Evolutionary conservation across 768 basidiomycete genomes (phyloP).

Genomic region (Collybia mongolica): DNA sequence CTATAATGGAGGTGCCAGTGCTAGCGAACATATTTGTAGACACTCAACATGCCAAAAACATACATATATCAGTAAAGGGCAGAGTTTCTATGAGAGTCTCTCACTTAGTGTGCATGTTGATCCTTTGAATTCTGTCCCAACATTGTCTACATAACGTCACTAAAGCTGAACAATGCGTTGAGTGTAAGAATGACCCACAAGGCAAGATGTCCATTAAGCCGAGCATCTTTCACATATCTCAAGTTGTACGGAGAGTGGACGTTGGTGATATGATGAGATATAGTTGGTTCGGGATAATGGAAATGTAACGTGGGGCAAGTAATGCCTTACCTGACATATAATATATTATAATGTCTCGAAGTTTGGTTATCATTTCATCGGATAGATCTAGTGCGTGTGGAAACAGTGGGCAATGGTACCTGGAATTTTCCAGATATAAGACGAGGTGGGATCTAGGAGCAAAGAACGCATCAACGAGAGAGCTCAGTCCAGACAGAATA

Average conservation of each 20-base stretch:
- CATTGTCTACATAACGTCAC: slow-evolving; percentile 21
- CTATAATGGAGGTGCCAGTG: slow-evolving; percentile 13
- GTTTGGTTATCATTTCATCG: slow-evolving; percentile 25
- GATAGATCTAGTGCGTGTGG: slow-evolving; percentile 26
- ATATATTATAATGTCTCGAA: slow-evolving; percentile 38
- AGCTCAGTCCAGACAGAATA: too few relatives aligned
- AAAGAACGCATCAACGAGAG: too few relatives aligned
- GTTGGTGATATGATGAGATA: slow-evolving; percentile 37
- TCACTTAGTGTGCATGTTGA: slow-evolving; percentile 25
- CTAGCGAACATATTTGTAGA: background rate
- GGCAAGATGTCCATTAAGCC: slow-evolving; percentile 30
- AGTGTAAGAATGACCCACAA: background rate
- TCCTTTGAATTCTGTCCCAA: slow-evolving; percentile 19
- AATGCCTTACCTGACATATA: slow-evolving; percentile 29
- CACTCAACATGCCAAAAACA: slow-evolving; percentile 30
- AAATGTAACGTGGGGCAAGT: background rate
- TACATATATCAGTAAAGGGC: slow-evolving; percentile 26
- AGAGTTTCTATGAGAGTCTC: background rate
- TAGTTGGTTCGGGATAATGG: slow-evolving; percentile 15
- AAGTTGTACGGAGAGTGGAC: slow-evolving; percentile 36
- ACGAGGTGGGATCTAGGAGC: too few relatives aligned
- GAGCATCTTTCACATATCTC: slow-evolving; percentile 36
- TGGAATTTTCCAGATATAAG: slow-evolving; percentile 6
- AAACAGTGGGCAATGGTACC: slow-evolving; percentile 36
- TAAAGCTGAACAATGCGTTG: background rate